Conservation (phyloP, 306 rosid species). For the Senna tora region DNA sequence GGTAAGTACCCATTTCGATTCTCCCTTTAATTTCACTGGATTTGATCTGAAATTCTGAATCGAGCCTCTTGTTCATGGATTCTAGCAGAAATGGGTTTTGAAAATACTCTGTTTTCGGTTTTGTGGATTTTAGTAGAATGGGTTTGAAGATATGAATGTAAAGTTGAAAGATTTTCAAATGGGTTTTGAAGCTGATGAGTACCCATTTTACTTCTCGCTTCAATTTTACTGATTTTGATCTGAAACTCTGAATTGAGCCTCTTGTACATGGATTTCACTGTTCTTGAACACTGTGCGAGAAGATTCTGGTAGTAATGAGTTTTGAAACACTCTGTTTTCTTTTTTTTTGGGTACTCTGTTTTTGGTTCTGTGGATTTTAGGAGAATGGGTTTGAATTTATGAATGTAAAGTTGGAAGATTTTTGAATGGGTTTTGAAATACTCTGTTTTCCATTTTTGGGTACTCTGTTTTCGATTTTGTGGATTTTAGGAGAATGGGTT, state of each 20-base stretch:
- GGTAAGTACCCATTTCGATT: slow-evolving; percentile 59
- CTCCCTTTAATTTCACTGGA: neutral
- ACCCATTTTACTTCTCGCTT: neutral
- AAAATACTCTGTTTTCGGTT: slow-evolving; percentile 4
- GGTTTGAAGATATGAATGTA: slow-evolving; percentile 12
- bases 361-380: neutral
- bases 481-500: slow-evolving; percentile 16
- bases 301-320: too few species aligned
- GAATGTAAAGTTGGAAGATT: slow-evolving; percentile 23
- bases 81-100: too few species aligned
- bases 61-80: neutral
- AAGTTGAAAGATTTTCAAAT: slow-evolving; percentile 15
- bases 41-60: neutral
- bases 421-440: neutral
- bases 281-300: too few species aligned
- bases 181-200: neutral
- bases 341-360: neutral
- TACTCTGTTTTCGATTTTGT: neutral
- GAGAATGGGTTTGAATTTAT: slow-evolving; percentile 14
- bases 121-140: neutral
- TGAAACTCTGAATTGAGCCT: too few species aligned
- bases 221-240: neutral
- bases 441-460: too few species aligned
- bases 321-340: too few species aligned
- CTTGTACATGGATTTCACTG: neutral